These are phyloP conservation scores for Calocybe gambosa DNA, from an alignment of 1,284 basidiomycete species.

Conservation along the genomic window DNA sequence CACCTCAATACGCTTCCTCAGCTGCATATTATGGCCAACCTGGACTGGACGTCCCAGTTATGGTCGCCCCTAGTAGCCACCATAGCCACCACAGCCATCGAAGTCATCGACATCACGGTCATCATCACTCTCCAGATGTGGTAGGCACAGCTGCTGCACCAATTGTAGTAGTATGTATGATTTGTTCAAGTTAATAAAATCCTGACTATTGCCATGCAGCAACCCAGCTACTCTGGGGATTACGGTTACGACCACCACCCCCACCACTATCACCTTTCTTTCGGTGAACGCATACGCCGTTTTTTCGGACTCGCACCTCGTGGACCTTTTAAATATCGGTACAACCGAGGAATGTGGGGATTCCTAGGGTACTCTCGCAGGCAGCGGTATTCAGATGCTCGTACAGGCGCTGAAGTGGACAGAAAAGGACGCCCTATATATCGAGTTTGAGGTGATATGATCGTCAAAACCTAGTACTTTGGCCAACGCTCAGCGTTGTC, in stretches of 20 bases:
- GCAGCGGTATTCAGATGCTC: conserved; percentile 41
- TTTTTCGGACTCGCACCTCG: conserved; percentile 48
- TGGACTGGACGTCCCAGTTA: conserved; percentile 14
- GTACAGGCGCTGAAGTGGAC: conserved; percentile 47
- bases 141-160: conserved; percentile 15
- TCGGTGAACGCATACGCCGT: conserved; percentile 46
- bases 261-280: conserved; percentile 25
- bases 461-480: neutral
- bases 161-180: conserved; percentile 25
- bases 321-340: conserved; percentile 31
- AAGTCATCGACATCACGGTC: conserved; percentile 19
- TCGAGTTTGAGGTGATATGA: conserved; percentile 33
- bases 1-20: conserved; percentile 16
- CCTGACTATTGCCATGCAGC: conserved; percentile 17
- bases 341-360: conserved; percentile 36
- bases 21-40: conserved; percentile 21
- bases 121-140: conserved; percentile 16
- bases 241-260: conserved; percentile 4
- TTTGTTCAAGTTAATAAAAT: no score
- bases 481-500: neutral
- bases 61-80: conserved; percentile 23
- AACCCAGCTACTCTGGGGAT: conserved; percentile 21
- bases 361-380: conserved; percentile 41
- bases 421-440: conserved; percentile 45
- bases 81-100: conserved; percentile 16